Evolutionary conservation across 306 rosid species (phyloP), one percentile per base, ranked within the genome.

Genomic region (Ceratonia siliqua): DNA sequence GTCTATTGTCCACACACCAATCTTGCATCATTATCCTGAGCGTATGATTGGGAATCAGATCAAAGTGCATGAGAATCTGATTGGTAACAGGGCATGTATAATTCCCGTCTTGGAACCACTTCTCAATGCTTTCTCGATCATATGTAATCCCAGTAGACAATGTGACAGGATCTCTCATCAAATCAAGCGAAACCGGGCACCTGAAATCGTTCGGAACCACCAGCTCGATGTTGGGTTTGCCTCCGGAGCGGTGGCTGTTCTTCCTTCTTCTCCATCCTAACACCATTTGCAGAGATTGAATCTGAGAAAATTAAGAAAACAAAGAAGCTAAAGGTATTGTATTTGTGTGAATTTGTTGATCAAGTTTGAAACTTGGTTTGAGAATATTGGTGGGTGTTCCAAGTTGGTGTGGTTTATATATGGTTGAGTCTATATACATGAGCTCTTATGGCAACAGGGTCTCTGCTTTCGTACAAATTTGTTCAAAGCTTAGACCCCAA

Each of bases 101-200:
- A 46, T 87, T 87, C 32, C 91, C 91, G 0, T 75, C 80, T 25
- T 85, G 86, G 1, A 87, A 61, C 91, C 91, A 87, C 17, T 71
- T 73, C 15, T 87, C 91, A 5, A 87, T 82, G 61, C 68, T 71
- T 6, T 61, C 86, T 10, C 89, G 78, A 20, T 88, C 92, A 8
- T 81, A 85, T 8, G 88, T 85, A 3, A 85, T 85, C n/a, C 92
- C 92, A 0, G 92, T 58, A 2, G 88, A 78, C 53, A 85, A 70
- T 12, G 89, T 79, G 41, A 88, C 85, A 8, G 92, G 92, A 48
- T 88, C 92, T 10, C 76, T 79, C 88, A 88, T 88, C 65, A 88
- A 45, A 21, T 88, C 89, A 0, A 85, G 80, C 0, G 92, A 83
- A 25, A 88, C 74, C 1, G 92, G 88, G 50, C 92, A 88, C 2